Evolutionary conservation across 371 early-diverging fungal species (phyloP), one percentile per base, ranked within the genome.

Genomic region (Mucor mucedo): DNA sequence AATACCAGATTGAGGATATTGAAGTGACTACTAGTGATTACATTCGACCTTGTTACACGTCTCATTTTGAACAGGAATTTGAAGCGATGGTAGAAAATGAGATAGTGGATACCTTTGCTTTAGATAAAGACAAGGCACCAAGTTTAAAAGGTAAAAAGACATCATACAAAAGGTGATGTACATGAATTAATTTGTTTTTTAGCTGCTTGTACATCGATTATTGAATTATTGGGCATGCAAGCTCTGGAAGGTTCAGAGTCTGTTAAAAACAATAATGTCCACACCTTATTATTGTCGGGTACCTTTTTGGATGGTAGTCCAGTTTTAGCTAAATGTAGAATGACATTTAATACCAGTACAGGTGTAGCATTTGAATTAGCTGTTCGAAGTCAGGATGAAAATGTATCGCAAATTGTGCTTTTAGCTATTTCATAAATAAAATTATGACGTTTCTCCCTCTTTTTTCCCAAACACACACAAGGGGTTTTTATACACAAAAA

Each of bases 311-410:
- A 93, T 29, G 89, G 90, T 5, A 71, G 82, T 28, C 84, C 80
- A 56, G 87, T 89, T 2, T 66, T 95, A 27, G 91, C 87, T 2
- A 85, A 92, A 59, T 89, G 90, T 68, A 81, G 96, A 40, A 94
- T 97, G 95, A 91, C 93, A 7, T 91, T 85, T 63, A 87, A 88
- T 58, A 84, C 88, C 40, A 79, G 87, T 13, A 74, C 87, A 3
- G 97, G 95, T 2, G 95, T 95, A 13, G 93, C 95, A 3, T 83
- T 98, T 84, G 95, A 98, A 75, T 70, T 98, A 54, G 85, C 89
- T 0, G 91, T 93, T 42, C 83, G 96, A 60, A 87, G 90, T 65
- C 76, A 82, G 52, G 83, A 89, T 64, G 73, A 65, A 13, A 79
- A 82, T 50, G 83, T 93, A 45, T 85, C 90, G 63, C 82, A 86